Base-by-base conservation (phyloP, 805 yeast species). In the Starmera pachycereana region DNA sequence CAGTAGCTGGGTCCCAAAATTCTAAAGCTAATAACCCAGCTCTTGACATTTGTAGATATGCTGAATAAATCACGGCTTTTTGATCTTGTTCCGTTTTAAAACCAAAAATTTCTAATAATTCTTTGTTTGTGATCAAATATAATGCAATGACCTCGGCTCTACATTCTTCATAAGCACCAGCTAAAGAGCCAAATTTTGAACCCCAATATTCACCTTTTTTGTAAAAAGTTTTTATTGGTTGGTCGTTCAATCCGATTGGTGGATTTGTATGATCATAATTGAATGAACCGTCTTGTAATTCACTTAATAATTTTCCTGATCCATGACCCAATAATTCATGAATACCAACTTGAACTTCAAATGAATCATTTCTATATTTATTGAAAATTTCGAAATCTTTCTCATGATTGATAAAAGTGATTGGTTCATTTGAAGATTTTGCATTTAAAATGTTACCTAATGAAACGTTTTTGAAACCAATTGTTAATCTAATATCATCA, bases 251-350 rank as follows among this genome's bases (percentile, higher is more conserved):
- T 11, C 78, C 81, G 12, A 71, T 29, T 10, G 89, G 88, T 39
- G 87, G 83, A 40, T 68, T 68, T 12, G 58, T 56, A 38, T 61
- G 65, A 60, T 86, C 88, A 54, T 84, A 87, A 60, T 87, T 87
- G 69, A 71, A 87, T 19, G 65, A 58, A 10, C 82, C 82, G 37
- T 76, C 75, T 13, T 69, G 69, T 45, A 71, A 71, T 52, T 79
- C 77, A 50, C 68, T 59, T 49, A 87, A 65, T 43, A 87, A 67
- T 60, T 86, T 87, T 38, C 96, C 96, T 5, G 92, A 76, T 33
- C 96, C 96, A 56, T 87, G 96, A 12, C 96, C 96, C 46, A 87
- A 69, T 47, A 87, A 68, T 62, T 87, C 96, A 61, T 87, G 96
- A 51, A 87, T 81, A 40, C 96, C 96, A 38, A 87, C 96, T 63